phyloP scores from a whole-genome alignment of 2,329 filamentous ascomycete species.

The Orbilia brochopaga region DNA sequence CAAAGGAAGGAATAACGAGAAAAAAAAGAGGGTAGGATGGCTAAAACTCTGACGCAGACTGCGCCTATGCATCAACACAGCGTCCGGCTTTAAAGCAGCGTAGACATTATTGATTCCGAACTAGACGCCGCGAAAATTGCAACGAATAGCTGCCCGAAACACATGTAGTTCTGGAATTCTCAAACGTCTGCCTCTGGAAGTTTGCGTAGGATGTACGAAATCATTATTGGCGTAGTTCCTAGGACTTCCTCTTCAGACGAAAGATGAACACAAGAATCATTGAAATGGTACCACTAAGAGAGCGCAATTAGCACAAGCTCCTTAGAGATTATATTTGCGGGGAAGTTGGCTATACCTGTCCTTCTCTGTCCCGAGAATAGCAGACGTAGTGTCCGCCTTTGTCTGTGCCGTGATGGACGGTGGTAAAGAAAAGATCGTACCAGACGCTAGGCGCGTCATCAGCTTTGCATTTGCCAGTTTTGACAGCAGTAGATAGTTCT shows the following conservation, averaged over 20 bases:
- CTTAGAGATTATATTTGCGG: background rate
- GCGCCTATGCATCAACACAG: too few species aligned
- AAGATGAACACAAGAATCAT: conserved; percentile 35
- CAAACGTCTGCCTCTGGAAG: conserved; percentile 33
- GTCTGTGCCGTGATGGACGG: conserved; percentile 39
- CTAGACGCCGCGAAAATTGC: too few species aligned
- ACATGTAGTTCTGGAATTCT: background rate
- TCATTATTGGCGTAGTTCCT: conserved; percentile 44
- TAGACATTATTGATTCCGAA: too few species aligned
- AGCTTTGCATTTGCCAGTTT: conserved; percentile 23
- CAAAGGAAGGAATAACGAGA: too few species aligned
- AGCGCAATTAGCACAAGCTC: background rate
- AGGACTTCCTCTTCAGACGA: conserved; percentile 35
- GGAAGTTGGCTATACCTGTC: conserved; percentile 15
- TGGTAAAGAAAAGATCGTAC: conserved; percentile 48
- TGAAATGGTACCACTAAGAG: conserved; percentile 45
- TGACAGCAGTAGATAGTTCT: conserved; percentile 29
- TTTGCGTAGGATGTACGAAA: conserved; percentile 47
- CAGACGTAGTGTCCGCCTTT: conserved; percentile 47
- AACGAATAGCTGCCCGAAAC: too few species aligned
- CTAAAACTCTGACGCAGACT: too few species aligned
- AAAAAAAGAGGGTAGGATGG: too few species aligned
- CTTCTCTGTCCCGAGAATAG: conserved; percentile 43
- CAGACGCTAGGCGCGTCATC: conserved; percentile 45
- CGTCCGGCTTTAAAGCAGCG: too few species aligned